Conservation (phyloP, 768 basidiomycete genomes). For the Lactarius tabidus region DNA sequence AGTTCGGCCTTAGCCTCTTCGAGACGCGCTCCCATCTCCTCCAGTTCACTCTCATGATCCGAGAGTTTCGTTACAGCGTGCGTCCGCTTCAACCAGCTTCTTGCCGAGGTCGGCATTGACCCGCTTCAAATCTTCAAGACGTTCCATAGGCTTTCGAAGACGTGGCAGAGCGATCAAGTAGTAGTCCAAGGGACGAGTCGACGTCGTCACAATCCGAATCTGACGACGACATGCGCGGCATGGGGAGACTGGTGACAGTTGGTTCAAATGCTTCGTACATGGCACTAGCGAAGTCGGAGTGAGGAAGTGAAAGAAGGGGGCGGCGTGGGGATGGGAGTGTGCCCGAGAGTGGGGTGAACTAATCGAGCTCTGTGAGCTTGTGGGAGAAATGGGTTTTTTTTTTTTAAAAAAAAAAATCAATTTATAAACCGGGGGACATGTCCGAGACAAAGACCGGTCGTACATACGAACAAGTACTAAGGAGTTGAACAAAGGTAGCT, state of each 20-base stretch:
- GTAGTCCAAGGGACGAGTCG: slow-evolving; percentile 50
- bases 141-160: slow-evolving; percentile 70
- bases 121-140: slow-evolving; percentile 67
- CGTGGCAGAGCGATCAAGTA: slow-evolving; percentile 54
- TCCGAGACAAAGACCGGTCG: no score
- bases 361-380: slow-evolving; percentile 33
- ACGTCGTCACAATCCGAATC: slow-evolving; percentile 47
- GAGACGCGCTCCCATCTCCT: slow-evolving; percentile 69
- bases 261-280: slow-evolving; percentile 42
- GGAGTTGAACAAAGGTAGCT: no score
- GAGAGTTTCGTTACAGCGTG: slow-evolving; percentile 59
- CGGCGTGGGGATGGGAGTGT: slow-evolving; percentile 44
- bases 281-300: slow-evolving; percentile 37
- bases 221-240: slow-evolving; percentile 46
- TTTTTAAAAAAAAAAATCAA: no score
- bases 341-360: slow-evolving; percentile 58
- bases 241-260: slow-evolving; percentile 50
- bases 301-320: slow-evolving; percentile 38
- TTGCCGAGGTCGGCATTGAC: slow-evolving; percentile 70
- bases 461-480: no score
- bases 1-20: slow-evolving; percentile 80
- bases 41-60: slow-evolving; percentile 80
- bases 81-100: slow-evolving; percentile 70
- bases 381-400: slow-evolving; percentile 62
- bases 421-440: no score